phyloP scores from a whole-genome alignment of 148 eudicot genomes.

The Vaccinium macrocarpon region DNA sequence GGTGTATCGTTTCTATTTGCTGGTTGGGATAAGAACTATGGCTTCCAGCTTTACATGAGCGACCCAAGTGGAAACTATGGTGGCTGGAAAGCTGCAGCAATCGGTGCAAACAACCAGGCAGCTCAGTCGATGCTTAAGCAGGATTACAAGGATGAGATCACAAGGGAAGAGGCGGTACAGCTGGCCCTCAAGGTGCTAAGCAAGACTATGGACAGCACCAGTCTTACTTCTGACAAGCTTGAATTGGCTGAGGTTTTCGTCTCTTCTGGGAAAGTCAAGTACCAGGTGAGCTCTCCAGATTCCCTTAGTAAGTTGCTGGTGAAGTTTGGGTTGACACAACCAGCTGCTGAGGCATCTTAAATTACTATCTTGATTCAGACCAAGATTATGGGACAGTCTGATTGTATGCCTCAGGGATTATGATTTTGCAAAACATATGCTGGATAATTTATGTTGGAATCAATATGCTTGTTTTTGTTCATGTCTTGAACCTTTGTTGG shows the following conservation, averaged over 20 bases:
- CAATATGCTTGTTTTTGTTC: neutral
- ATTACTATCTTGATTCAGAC: neutral
- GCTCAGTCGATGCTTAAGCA: constrained; percentile 97
- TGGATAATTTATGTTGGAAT: neutral
- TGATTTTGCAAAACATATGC: neutral
- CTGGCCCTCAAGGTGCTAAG: constrained; percentile 90
- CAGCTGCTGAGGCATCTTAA: constrained; percentile 58
- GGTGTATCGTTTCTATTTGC: constrained; percentile 89
- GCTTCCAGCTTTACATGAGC: constrained; percentile 89
- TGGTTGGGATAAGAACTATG: constrained; percentile 85
- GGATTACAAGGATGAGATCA: constrained; percentile 89
- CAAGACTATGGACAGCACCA: constrained; percentile 96
- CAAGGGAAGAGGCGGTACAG: constrained; percentile 80
- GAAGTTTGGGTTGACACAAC: constrained; percentile 73
- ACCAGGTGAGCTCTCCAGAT: constrained; percentile 78
- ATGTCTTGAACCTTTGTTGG: neutral
- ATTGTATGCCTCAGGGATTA: neutral
- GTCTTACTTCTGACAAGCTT: constrained; percentile 90
- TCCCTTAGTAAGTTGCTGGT: constrained; percentile 65
- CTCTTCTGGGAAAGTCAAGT: constrained; percentile 72
- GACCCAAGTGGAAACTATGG: constrained; percentile 93
- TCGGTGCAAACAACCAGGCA: constrained; percentile 88
- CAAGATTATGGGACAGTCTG: neutral
- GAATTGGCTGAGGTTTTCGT: constrained; percentile 81
- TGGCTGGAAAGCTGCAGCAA: constrained; percentile 94